Evolutionary conservation across 371 early-diverging fungal genomes (phyloP).

Genomic region (Sporodiniella umbellata): DNA sequence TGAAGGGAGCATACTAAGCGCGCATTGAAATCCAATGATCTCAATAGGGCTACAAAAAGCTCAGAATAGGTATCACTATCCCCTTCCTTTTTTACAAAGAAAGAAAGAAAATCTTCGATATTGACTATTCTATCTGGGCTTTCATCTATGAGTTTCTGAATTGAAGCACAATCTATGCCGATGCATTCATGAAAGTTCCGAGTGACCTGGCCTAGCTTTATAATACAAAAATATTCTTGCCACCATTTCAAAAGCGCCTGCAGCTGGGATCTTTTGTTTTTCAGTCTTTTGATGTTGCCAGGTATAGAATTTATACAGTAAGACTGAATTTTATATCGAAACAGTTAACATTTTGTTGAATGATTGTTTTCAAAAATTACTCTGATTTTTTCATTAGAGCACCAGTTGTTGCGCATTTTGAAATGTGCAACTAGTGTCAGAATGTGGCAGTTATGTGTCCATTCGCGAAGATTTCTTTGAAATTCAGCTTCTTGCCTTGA

Average conservation of each 20-base stretch:
- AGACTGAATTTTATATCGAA: slow-evolving; percentile 15
- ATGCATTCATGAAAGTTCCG: slow-evolving; percentile 27
- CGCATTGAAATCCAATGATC: slow-evolving; percentile 50
- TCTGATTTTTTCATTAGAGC: slow-evolving; percentile 24
- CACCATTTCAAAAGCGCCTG: slow-evolving; percentile 60
- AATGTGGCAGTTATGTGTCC: slow-evolving; percentile 40
- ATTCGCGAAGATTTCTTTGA: slow-evolving; percentile 34
- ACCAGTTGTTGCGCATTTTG: slow-evolving; percentile 41
- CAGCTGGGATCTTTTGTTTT: slow-evolving; percentile 22
- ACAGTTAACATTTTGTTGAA: background rate
- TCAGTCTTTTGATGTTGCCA: slow-evolving; percentile 18
- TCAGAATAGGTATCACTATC: slow-evolving; percentile 53
- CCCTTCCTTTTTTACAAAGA: slow-evolving; percentile 17
- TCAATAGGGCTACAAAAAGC: slow-evolving; percentile 56
- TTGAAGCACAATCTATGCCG: slow-evolving; percentile 39
- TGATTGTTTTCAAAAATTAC: slow-evolving; percentile 16
- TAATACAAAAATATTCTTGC: slow-evolving; percentile 47
- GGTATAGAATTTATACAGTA: slow-evolving; percentile 32
- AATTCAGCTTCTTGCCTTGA: slow-evolving; percentile 28
- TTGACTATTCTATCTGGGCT: slow-evolving; percentile 21
- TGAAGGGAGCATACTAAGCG: slow-evolving; percentile 69
- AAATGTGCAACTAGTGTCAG: slow-evolving; percentile 33
- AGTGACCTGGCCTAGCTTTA: slow-evolving; percentile 46
- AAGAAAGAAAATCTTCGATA: slow-evolving; percentile 20
- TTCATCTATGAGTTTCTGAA: slow-evolving; percentile 2